Percentiles rank a stretch among this genome's conserved stretches.
These are phyloP conservation scores for Citrus mangshanensis DNA, from an alignment of 345 rosid species.

Conservation along the genomic window DNA sequence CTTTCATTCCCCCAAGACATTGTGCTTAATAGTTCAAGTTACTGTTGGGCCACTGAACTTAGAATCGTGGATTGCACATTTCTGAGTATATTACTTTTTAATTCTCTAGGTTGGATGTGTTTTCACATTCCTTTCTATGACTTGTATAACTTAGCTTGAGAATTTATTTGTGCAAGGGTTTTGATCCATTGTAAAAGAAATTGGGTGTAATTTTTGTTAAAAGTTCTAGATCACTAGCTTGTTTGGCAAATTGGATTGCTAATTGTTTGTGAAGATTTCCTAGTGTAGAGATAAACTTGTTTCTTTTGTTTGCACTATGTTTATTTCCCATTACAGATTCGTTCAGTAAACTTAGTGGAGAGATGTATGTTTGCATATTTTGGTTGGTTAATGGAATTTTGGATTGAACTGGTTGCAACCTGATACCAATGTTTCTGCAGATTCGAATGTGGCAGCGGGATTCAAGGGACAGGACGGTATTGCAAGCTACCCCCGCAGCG, in stretches of 20 bases:
- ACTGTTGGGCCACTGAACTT: not conserved
- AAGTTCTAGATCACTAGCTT: not conserved
- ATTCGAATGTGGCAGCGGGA: constrained; percentile 82
- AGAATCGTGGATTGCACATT: not conserved
- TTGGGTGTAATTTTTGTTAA: not conserved
- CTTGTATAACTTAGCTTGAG: not conserved
- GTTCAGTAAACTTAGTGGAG: not conserved
- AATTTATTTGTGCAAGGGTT: not conserved
- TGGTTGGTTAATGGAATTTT: not conserved
- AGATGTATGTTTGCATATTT: not conserved
- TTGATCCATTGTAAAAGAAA: not conserved
- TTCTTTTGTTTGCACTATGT: not conserved
- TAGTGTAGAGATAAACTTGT: not conserved
- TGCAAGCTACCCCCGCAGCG: constrained; percentile 93
- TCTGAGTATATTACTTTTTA: not conserved
- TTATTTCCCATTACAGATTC: not conserved
- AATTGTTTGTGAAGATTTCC: not conserved
- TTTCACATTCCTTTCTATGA: not conserved
- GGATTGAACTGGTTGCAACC: constrained; percentile 9
- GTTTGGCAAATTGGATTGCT: not conserved
- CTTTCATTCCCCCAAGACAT: not conserved
- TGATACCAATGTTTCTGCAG: constrained; percentile 37
- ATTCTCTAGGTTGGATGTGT: not conserved
- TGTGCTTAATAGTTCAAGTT: not conserved
- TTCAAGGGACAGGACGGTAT: constrained; percentile 66